Base-by-base conservation (phyloP, 1,284 basidiomycete species). In the Chiua sp. region DNA sequence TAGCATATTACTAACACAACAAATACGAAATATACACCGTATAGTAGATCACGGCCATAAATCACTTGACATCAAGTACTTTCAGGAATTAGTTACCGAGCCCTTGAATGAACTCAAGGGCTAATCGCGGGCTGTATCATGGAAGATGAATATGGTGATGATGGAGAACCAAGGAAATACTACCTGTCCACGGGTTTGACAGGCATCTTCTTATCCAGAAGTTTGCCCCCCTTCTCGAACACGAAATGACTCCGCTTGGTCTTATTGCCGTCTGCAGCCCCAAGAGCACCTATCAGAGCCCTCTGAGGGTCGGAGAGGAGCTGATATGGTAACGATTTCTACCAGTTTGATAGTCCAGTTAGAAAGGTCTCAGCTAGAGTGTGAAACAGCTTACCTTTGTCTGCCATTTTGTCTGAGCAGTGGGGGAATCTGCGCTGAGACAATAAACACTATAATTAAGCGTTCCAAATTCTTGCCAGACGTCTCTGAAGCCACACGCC, bases 221-320 rank as follows among this genome's bases (percentile, higher is more conserved):
- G 80, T 73, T 92, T 92, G 2, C 94, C 95, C 12, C 92, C 93
- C 74, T 93, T 91, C 65, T 87, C 92, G 66, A 97, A 96, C 64
- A 97, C 85, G 75, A 96, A 96, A 75, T 96, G 94, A 63, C 91
- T 94, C 22, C 94, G 86, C 75, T 92, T 91, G 49, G 92, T 94
- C 78, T 87, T 92, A 50, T 89, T 91, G 4, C 88, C 90, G 51
- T 87, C 86, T 3, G 86, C 90, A 3, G 94, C 94, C 18, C 95
- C 96, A 42, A 98, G 82, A 11, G 87, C 86, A 53, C 83, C 84
- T 70, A 98, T 94, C 39, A 98, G 81, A 44, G 82, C 74, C 47
- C 90, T 85, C 71, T 94, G 87, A 23, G 92, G 93, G 74, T 98
- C 96, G 11, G 92, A 96, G 49, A 98, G 82, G 7, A 98, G 80